Conservation (phyloP, 2,329 filamentous ascomycete species). For the Exophiala sp. region DNA sequence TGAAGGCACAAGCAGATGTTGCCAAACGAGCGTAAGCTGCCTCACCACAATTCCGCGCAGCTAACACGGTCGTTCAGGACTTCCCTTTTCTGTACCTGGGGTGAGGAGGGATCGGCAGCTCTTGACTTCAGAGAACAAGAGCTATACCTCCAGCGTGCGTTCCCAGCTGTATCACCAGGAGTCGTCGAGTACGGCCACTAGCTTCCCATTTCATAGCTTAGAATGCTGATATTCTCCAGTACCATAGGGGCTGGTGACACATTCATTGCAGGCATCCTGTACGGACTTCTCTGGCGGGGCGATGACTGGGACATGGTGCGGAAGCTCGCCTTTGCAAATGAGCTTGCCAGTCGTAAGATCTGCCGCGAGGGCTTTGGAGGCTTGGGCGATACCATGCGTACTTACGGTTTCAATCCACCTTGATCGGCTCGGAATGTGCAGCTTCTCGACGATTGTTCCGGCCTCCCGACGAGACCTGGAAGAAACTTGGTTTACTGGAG, state of each 20-base stretch:
- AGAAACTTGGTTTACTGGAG: too few relatives aligned
- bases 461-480: too few relatives aligned
- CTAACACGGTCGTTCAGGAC: conserved; percentile 34
- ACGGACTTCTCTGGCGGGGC: conserved; percentile 52
- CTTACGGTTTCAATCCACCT: background rate
- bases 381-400: background rate
- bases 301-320: conserved; percentile 48
- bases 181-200: conserved; percentile 58
- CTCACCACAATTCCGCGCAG: background rate
- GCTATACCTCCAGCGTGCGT: conserved; percentile 40
- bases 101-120: conserved; percentile 51
- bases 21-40: conserved; percentile 46
- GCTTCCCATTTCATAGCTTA: conserved; percentile 3
- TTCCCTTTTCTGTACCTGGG: conserved; percentile 59
- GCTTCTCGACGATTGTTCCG: too few relatives aligned
- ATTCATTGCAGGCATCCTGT: conserved; percentile 69
- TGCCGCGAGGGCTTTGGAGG: conserved; percentile 61
- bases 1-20: conserved; percentile 44
- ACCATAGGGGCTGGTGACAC: conserved; percentile 72
- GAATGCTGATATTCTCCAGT: conserved; percentile 3
- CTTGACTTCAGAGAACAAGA: conserved; percentile 35
- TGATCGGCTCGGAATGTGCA: too few relatives aligned
- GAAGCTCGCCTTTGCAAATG: conserved; percentile 60
- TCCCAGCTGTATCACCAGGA: conserved; percentile 32
- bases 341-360: conserved; percentile 66